A percentile compares a stretch with the other conserved stretches of the same genome.
Evolutionary conservation across 164 flowering plant species (phyloP).

Genomic region (Berberis vulgaris): DNA sequence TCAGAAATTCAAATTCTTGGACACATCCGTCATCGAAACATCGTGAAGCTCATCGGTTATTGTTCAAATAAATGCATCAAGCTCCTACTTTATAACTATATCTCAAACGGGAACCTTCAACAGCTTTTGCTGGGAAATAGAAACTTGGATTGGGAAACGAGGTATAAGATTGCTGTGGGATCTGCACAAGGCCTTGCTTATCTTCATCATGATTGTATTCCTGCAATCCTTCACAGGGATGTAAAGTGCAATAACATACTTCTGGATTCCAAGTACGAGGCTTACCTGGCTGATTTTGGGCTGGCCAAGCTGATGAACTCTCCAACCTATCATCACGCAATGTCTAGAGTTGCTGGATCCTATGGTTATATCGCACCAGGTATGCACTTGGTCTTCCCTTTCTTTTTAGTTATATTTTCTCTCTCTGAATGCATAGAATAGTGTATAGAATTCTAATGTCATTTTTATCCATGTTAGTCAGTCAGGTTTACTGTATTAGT

Average conservation of each 20-base stretch:
- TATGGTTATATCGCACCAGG: constrained; percentile 90
- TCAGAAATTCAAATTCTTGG: constrained; percentile 74
- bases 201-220: constrained; percentile 80
- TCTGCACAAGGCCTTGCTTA: constrained; percentile 76
- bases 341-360: constrained; percentile 77
- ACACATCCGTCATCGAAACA: constrained; percentile 70
- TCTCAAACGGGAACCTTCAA: constrained; percentile 63
- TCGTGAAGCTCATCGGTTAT: constrained; percentile 60
- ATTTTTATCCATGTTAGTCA: too few relatives aligned
- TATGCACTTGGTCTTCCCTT: constrained; percentile 17
- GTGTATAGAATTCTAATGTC: too few relatives aligned
- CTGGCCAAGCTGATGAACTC: constrained; percentile 68
- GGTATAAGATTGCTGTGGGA: constrained; percentile 77
- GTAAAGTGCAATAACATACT: constrained; percentile 83
- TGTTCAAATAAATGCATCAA: constrained; percentile 59
- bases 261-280: constrained; percentile 60
- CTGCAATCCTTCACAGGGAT: constrained; percentile 73
- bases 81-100: constrained; percentile 59
- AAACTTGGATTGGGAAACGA: constrained; percentile 69
- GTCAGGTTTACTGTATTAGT: too few relatives aligned
- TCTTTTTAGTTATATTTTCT: background rate
- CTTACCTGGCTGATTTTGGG: constrained; percentile 75
- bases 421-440: too few relatives aligned
- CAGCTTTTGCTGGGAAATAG: constrained; percentile 54
- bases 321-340: constrained; percentile 52